Evolutionary conservation across 192 early-diverging fungal genomes (phyloP).

Genomic region (Coemansia sp.): DNA sequence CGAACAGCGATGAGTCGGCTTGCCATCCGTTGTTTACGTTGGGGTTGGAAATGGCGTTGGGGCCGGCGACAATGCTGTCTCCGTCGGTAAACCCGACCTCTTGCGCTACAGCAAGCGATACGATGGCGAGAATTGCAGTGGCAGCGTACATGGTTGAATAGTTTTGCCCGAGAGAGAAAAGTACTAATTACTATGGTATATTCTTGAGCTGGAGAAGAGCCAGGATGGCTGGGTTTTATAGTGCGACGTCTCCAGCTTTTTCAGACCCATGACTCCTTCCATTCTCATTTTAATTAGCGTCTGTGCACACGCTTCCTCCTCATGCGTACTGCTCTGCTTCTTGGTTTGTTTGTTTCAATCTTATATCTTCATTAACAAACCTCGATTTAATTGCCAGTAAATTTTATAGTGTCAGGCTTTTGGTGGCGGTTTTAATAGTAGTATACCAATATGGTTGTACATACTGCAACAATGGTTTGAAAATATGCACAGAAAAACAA

Average conservation of each 20-base stretch:
- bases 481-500: background rate
- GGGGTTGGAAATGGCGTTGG: conserved; percentile 50
- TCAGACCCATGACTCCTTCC: background rate
- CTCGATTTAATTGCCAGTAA: background rate
- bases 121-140: conserved; percentile 10
- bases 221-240: background rate
- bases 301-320: background rate
- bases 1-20: conserved; percentile 41
- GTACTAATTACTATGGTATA: background rate
- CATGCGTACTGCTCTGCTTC: background rate
- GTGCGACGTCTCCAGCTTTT: background rate
- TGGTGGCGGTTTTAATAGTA: background rate
- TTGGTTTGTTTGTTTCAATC: background rate
- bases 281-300: background rate
- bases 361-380: background rate
- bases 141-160: conserved; percentile 10
- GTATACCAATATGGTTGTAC: background rate
- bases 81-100: conserved; percentile 48
- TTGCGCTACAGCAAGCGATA: conserved; percentile 16
- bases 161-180: background rate
- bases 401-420: background rate
- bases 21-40: conserved; percentile 55
- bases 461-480: background rate
- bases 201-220: background rate
- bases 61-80: conserved; percentile 28